A percentile compares a stretch with the other conserved stretches of the same genome.
Conservation (phyloP, 768 basidiomycete genomes). For the Agrocybe praecox region DNA sequence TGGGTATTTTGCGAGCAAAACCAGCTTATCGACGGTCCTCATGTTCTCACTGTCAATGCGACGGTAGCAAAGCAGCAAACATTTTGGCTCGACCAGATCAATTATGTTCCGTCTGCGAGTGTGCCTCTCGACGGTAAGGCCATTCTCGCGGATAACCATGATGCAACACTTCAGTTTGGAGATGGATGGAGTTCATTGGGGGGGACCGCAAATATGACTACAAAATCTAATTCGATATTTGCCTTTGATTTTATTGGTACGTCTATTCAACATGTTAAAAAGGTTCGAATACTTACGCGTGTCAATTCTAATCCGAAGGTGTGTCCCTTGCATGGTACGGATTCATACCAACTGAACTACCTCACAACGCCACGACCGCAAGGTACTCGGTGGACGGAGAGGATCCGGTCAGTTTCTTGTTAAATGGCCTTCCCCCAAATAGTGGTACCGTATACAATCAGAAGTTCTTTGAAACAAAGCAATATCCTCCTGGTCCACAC, state of each 20-base stretch:
- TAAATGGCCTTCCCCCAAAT: slow-evolving; percentile 15
- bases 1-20: slow-evolving; percentile 23
- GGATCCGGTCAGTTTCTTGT: slow-evolving; percentile 15
- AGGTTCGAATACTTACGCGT: neutral
- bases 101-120: slow-evolving; percentile 25
- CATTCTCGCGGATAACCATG: slow-evolving; percentile 19
- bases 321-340: slow-evolving; percentile 27
- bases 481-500: slow-evolving; percentile 21
- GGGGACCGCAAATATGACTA: slow-evolving; percentile 19
- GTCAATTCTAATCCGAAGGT: slow-evolving; percentile 5
- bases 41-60: slow-evolving; percentile 24
- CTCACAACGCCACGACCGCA: slow-evolving; percentile 15
- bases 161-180: slow-evolving; percentile 22
- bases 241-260: slow-evolving; percentile 25
- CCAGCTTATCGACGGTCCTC: slow-evolving; percentile 22
- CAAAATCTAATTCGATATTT: slow-evolving; percentile 10
- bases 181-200: slow-evolving; percentile 22
- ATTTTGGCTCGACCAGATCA: slow-evolving; percentile 30
- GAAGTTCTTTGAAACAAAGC: slow-evolving; percentile 1
- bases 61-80: slow-evolving; percentile 19
- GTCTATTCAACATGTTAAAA: neutral
- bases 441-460: slow-evolving; percentile 17
- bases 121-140: slow-evolving; percentile 15
- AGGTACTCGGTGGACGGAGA: slow-evolving; percentile 24
- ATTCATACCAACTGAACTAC: slow-evolving; percentile 19